These are phyloP conservation scores for Bipolaris victoriae DNA, from an alignment of 2,329 filamentous ascomycete species.

Conservation along the genomic window DNA sequence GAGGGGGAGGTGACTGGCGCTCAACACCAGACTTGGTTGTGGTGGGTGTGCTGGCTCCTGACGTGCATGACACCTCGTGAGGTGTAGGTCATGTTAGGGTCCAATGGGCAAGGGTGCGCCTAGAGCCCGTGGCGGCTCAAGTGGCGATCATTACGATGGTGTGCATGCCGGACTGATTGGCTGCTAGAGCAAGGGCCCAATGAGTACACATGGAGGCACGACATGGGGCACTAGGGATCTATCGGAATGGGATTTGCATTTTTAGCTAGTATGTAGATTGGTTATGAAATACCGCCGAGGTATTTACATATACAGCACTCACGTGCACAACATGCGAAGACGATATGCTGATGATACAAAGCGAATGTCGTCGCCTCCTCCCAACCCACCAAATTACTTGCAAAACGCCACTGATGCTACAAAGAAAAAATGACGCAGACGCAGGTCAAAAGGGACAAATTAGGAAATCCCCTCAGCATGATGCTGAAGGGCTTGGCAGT, in stretches of 20 bases:
- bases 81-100: conserved; percentile 2
- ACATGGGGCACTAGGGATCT: conserved; percentile 6
- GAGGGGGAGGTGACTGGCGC: background rate
- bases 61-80: conserved; percentile 7
- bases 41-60: conserved; percentile 7
- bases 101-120: conserved; percentile 4
- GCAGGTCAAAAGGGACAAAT: conserved; percentile 3
- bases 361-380: conserved; percentile 11
- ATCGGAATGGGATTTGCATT: background rate
- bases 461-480: too few relatives aligned
- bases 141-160: conserved; percentile 6
- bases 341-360: conserved; percentile 10
- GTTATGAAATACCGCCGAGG: background rate
- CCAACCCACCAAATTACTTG: background rate
- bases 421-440: conserved; percentile 8
- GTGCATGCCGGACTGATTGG: conserved; percentile 4
- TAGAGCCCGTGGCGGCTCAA: conserved; percentile 4
- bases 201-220: background rate
- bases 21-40: conserved; percentile 11
- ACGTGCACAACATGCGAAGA: conserved; percentile 1
- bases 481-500: background rate
- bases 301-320: background rate
- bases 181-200: background rate
- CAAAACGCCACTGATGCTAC: conserved; percentile 24
- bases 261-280: background rate